These are phyloP conservation scores for Somion occarium DNA, from an alignment of 1,284 basidiomycete species.

Conservation along the genomic window DNA sequence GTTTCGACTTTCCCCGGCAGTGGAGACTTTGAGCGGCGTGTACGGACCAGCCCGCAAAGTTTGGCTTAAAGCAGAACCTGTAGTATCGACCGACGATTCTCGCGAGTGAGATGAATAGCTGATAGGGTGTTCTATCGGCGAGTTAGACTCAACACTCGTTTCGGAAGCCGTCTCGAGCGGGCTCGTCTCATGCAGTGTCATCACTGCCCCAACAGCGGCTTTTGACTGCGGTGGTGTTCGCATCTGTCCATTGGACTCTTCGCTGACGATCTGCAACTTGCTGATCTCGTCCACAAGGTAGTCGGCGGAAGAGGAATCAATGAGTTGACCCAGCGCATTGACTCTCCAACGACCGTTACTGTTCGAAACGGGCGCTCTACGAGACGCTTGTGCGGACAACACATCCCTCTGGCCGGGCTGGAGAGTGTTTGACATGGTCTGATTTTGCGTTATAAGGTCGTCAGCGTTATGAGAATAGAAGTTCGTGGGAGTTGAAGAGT, in stretches of 20 bases:
- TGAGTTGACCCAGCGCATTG: slow-evolving; percentile 55
- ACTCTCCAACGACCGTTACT: slow-evolving; percentile 49
- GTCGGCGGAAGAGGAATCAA: slow-evolving; percentile 49
- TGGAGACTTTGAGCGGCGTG: slow-evolving; percentile 46
- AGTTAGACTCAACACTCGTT: slow-evolving; percentile 60
- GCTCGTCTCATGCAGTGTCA: slow-evolving; percentile 59
- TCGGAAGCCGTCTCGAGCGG: slow-evolving; percentile 68
- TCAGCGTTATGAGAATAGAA: slow-evolving; percentile 30
- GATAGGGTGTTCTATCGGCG: slow-evolving; percentile 63
- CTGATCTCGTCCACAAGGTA: slow-evolving; percentile 70
- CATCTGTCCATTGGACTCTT: slow-evolving; percentile 45
- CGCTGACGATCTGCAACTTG: slow-evolving; percentile 61
- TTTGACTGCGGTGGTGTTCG: slow-evolving; percentile 64
- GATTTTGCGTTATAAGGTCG: slow-evolving; percentile 30
- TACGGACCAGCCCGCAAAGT: slow-evolving; percentile 46
- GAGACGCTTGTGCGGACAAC: slow-evolving; percentile 21
- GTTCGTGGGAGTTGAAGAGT: slow-evolving; percentile 36
- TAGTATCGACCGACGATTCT: slow-evolving; percentile 71
- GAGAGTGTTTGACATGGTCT: slow-evolving; percentile 27
- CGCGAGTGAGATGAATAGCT: slow-evolving; percentile 62
- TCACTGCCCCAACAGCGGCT: slow-evolving; percentile 40
- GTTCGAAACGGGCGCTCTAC: slow-evolving; percentile 21
- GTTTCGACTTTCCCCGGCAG: slow-evolving; percentile 56
- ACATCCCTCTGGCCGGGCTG: slow-evolving; percentile 19
- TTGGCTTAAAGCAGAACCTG: slow-evolving; percentile 54